Evolutionary conservation across 257 asterid genomes (phyloP).

Genomic region (Agastache rugosa): DNA sequence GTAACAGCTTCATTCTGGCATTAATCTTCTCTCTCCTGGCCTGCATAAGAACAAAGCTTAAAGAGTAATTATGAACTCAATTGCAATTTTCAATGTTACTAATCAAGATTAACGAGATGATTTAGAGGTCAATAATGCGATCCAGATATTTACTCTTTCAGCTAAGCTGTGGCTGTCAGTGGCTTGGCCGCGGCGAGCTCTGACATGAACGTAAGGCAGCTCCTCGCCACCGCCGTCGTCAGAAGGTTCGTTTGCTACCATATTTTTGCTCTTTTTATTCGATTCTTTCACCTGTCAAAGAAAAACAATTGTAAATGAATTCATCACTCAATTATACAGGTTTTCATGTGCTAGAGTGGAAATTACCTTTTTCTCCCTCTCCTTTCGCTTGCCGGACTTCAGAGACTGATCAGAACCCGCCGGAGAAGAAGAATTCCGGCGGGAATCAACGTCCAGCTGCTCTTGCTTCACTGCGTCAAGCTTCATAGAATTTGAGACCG

Average conservation of each 20-base stretch:
- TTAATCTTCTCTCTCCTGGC: conserved; percentile 99
- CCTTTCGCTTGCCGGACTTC: conserved; percentile 67
- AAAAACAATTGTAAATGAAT: neutral
- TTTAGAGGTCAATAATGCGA: conserved; percentile 32
- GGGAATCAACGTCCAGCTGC: conserved; percentile 56
- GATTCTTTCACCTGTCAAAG: conserved; percentile 56
- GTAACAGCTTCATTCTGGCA: conserved; percentile 93
- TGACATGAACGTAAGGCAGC: conserved; percentile 85
- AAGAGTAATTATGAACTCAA: conserved; percentile 33
- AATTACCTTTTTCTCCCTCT: conserved; percentile 68
- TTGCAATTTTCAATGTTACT: conserved; percentile 23
- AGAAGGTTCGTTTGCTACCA: conserved; percentile 46
- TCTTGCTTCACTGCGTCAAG: conserved; percentile 61
- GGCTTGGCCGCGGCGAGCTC: conserved; percentile 99
- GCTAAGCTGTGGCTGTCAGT: conserved; percentile 99
- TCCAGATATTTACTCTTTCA: conserved; percentile 70
- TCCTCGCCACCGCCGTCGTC: conserved; percentile 61
- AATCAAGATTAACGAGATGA: conserved; percentile 38
- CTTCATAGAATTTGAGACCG: conserved; percentile 42
- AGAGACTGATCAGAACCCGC: conserved; percentile 54
- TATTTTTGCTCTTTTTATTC: conserved; percentile 59
- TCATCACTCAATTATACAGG: neutral
- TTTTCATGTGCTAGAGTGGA: neutral
- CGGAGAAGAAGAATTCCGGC: conserved; percentile 60
- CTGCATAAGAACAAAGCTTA: conserved; percentile 44